Percentiles rank a stretch among this genome's conserved stretches.
These are phyloP conservation scores for Arthrinium phaeospermum DNA, from an alignment of 2,329 filamentous ascomycete genomes.

Conservation along the genomic window DNA sequence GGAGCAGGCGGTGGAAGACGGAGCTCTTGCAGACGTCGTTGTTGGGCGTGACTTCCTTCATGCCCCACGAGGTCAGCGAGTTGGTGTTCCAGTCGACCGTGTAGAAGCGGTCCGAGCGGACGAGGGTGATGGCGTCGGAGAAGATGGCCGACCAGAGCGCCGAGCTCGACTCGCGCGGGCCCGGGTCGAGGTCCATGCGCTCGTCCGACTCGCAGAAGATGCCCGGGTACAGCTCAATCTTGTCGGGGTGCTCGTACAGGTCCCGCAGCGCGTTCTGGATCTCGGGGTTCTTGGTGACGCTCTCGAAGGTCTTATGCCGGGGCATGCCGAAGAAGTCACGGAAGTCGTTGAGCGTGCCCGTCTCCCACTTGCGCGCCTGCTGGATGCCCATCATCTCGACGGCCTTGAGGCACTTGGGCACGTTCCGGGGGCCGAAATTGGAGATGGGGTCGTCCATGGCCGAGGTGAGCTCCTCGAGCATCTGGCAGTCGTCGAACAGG, in stretches of 20 bases:
- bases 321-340: slow-evolving; percentile 66
- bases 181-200: slow-evolving; percentile 30
- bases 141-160: slow-evolving; percentile 62
- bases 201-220: slow-evolving; percentile 67
- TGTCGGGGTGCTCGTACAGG: slow-evolving; percentile 67
- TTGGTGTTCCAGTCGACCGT: slow-evolving; percentile 31
- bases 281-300: slow-evolving; percentile 62
- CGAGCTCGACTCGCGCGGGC: slow-evolving; percentile 56
- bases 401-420: slow-evolving; percentile 62
- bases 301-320: slow-evolving; percentile 60
- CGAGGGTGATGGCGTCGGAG: slow-evolving; percentile 65
- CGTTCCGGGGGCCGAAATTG: slow-evolving; percentile 44
- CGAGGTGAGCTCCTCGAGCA: not conserved
- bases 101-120: slow-evolving; percentile 59
- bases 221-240: slow-evolving; percentile 73
- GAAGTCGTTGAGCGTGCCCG: slow-evolving; percentile 69
- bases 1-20: slow-evolving; percentile 53
- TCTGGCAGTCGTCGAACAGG: not conserved
- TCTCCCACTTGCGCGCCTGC: slow-evolving; percentile 66
- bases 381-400: slow-evolving; percentile 68
- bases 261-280: slow-evolving; percentile 61
- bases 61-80: slow-evolving; percentile 51
- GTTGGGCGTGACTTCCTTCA: slow-evolving; percentile 43
- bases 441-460: not conserved
- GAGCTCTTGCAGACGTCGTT: slow-evolving; percentile 45